Base-by-base conservation (phyloP, 106 monocot genomes). In the Allium sativum region DNA sequence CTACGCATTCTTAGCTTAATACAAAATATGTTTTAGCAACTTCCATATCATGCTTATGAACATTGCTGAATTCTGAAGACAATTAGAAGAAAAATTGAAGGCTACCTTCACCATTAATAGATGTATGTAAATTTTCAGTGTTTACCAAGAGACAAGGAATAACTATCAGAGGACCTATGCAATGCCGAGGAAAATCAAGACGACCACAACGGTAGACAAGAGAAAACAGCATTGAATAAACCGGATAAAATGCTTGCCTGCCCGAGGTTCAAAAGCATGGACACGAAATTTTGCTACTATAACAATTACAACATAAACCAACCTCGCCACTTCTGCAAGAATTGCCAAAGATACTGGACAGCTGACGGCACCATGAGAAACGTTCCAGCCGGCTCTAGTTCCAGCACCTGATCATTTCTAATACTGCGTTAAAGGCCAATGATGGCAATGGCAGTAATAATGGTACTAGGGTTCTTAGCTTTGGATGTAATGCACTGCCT, bases 291-390 rank as follows among this genome's bases (percentile, higher is more conserved):
- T 77, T 93, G 92, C 76, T 93, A 93, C 74, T 93, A 74, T 84
- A 93, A 93, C 84, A 93, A 93, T 67, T 93, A 93, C 73, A 93
- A 87, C 47, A 72, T 93, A 73, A 84, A 88, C 72, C 92, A 93
- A 68, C 92, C 92, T 0, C 81, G 92, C 48, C 75, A 93, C 71
- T 87, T 93, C 87, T 93, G 92, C 78, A 87, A 79, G 76, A 89
- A 86, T 65, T 93, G 85, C 78, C 93, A 88, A 77, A 73, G 92
- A 21, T 93, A 93, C 76, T 93, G 92, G 92, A 93, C 92, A 0
- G 87, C 87, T 10, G 92, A 87, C 0, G 92, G 92, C 41, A 74
- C 87, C 58, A 93, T 93, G 87, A 52, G 92, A 21, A 87, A 93
- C 45, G 92, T 93, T 15, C 92, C 92, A 3, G 81, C 87, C 0